A percentile compares a stretch with the other conserved stretches of the same genome.
Conservation (phyloP, 73 alveolate species). For the Stentor coeruleus region DNA sequence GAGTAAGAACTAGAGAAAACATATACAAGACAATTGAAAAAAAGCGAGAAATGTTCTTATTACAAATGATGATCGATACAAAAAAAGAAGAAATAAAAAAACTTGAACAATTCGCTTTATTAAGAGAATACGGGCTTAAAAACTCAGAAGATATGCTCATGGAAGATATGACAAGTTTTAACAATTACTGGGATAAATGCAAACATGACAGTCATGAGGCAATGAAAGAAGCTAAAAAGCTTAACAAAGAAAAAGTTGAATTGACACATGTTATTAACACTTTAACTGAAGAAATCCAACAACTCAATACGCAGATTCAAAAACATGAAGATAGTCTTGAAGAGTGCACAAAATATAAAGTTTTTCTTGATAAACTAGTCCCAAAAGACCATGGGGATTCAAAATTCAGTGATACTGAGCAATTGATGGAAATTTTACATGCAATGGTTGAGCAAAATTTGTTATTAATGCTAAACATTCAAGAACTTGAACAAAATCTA, state of each 20-base stretch:
- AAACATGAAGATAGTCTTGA: constrained; percentile 10
- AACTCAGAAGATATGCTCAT: constrained; percentile 28
- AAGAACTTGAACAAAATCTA: constrained; percentile 17
- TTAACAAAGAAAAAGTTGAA: constrained; percentile 17
- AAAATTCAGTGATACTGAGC: neutral
- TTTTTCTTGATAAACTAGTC: constrained; percentile 7
- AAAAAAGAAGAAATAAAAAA: constrained; percentile 28
- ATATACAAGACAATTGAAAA: constrained; percentile 10
- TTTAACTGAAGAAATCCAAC: constrained; percentile 21
- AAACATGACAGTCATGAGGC: constrained; percentile 19
- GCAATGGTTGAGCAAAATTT: neutral
- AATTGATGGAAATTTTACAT: constrained; percentile 7
- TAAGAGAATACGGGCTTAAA: constrained; percentile 26
- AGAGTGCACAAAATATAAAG: constrained; percentile 28
- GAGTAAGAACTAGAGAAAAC: constrained; percentile 20
- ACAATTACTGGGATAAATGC: constrained; percentile 21
- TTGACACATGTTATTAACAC: constrained; percentile 4
- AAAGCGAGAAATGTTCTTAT: constrained; percentile 29
- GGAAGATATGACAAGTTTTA: constrained; percentile 17
- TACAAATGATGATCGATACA: constrained; percentile 29
- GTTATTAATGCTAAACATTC: neutral
- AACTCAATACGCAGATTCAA: neutral
- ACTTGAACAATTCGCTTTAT: constrained; percentile 31
- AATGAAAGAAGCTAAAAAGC: constrained; percentile 24
- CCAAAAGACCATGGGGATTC: neutral